Base-by-base conservation (phyloP, 345 rosid genomes). In the Dipteronia sinensis region DNA sequence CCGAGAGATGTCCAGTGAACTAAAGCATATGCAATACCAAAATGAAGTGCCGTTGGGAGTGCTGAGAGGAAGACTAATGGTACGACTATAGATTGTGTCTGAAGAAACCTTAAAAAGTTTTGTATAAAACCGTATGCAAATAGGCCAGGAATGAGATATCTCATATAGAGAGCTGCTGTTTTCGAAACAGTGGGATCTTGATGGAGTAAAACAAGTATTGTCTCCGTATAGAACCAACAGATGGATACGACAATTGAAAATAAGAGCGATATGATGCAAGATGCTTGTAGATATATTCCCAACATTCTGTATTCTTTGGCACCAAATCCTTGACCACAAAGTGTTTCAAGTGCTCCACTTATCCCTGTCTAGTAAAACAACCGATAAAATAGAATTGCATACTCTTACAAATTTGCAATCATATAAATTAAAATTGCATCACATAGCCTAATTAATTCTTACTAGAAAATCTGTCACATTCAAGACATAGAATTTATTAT, bases 271-370 rank as follows among this genome's bases (percentile, higher is more conserved):
- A 90, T 87, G 1, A 90, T 85, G 85, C 91, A 90, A 15, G 98
- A 87, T 56, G 97, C 86, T 81, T 95, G 98, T 2, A 91, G 84
- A 81, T 95, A 80, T 58, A 91, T 80, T 38, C 98, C 98, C 66
- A 93, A 68, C 85, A 84, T 87, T 40, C 84, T 85, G 78, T 95
- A 90, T 70, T 42, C 16, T 73, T 88, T 85, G 58, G 98, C 93
- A 9, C 95, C 98, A 82, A 86, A 95, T 11, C 84, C 95, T 88
- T 93, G 98, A 27, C 27, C 27, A 27, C 27, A 27, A 27, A 27
- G 27, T 27, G 27, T 27, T 27, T 27, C 27, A 27, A 27, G 27
- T 27, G 27, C 27, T 27, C 27, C 27, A 27, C 27, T 27, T 27
- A 27, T 0, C 8, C 98, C 97, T 65, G 63, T 65, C 98, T 93